Conservation (phyloP, 352 stramenopile species). For the Aphanomyces stellatus region DNA sequence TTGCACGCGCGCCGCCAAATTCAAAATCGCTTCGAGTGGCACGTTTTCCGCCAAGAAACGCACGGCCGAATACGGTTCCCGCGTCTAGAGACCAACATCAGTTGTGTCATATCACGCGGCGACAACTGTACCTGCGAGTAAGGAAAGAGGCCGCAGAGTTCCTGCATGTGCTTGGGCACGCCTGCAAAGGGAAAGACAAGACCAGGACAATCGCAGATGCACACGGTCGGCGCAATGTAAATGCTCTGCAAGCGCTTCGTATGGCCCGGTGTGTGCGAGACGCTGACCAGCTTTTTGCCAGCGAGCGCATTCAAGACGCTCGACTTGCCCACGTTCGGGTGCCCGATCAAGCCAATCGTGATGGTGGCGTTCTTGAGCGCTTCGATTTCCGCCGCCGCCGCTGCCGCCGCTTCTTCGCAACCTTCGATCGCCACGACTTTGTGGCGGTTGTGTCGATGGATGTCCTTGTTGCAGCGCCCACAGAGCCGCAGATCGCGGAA, state of each 20-base stretch:
- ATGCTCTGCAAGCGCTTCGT: conserved; percentile 83
- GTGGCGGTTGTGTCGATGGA: conserved; percentile 56
- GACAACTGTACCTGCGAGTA: conserved; percentile 49
- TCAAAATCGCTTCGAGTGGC: conserved; percentile 53
- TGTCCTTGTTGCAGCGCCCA: conserved; percentile 53
- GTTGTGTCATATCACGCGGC: neutral
- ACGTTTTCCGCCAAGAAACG: conserved; percentile 77
- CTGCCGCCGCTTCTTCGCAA: conserved; percentile 22
- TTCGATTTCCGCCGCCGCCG: conserved; percentile 25
- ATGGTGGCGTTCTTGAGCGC: conserved; percentile 44
- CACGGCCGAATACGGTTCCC: conserved; percentile 81
- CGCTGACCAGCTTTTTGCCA: conserved; percentile 81
- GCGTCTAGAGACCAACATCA: conserved; percentile 39
- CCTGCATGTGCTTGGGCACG: conserved; percentile 75
- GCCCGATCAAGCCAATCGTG: conserved; percentile 81
- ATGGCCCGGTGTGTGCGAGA: conserved; percentile 78
- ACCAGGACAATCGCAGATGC: conserved; percentile 79
- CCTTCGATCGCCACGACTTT: conserved; percentile 40
- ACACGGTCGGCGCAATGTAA: conserved; percentile 72
- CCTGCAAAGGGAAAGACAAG: conserved; percentile 78
- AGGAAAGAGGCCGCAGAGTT: conserved; percentile 72
- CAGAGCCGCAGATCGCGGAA: conserved; percentile 61
- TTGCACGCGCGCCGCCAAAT: conserved; percentile 62
- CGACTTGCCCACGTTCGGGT: conserved; percentile 85
- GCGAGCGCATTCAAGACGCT: conserved; percentile 79